These are phyloP conservation scores for Pholiota adiposa DNA, from an alignment of 1,284 basidiomycete genomes.

Conservation along the genomic window DNA sequence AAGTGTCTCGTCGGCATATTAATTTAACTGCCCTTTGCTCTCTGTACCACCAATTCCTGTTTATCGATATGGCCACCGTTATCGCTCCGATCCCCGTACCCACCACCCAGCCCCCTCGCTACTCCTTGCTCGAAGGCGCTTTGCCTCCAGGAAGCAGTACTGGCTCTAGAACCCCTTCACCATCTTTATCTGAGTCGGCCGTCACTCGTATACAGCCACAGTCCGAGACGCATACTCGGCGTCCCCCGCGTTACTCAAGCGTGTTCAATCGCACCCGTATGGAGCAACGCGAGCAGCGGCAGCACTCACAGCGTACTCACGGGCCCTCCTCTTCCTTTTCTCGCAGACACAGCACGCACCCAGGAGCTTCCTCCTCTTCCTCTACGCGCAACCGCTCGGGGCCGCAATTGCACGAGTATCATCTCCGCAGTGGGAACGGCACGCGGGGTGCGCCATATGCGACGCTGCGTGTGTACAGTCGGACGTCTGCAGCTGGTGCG, in stretches of 20 bases:
- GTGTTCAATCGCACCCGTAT: conserved; percentile 5
- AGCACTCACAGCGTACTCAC: background rate
- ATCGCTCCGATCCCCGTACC: background rate
- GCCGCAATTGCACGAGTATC: conserved; percentile 20
- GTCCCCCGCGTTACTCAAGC: conserved; percentile 21
- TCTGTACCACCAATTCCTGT: background rate
- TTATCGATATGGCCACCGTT: background rate
- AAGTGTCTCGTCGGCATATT: background rate
- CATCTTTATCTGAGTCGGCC: background rate
- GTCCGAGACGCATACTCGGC: background rate
- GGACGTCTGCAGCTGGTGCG: conserved; percentile 20
- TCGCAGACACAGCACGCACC: background rate
- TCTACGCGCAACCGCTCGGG: conserved; percentile 2
- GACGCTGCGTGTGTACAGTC: conserved; percentile 36
- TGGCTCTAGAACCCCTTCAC: background rate
- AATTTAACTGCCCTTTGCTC: background rate
- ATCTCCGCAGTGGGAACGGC: conserved; percentile 18
- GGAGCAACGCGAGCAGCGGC: conserved; percentile 7
- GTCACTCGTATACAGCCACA: background rate
- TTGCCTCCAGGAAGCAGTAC: background rate
- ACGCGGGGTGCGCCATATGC: conserved; percentile 36
- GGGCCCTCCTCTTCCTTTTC: background rate
- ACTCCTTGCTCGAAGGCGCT: conserved; percentile 22
- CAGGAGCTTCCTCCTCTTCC: background rate
- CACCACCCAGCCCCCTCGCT: conserved; percentile 19